phyloP scores from a whole-genome alignment of 352 stramenopile genomes.

The Pythium biforme region DNA sequence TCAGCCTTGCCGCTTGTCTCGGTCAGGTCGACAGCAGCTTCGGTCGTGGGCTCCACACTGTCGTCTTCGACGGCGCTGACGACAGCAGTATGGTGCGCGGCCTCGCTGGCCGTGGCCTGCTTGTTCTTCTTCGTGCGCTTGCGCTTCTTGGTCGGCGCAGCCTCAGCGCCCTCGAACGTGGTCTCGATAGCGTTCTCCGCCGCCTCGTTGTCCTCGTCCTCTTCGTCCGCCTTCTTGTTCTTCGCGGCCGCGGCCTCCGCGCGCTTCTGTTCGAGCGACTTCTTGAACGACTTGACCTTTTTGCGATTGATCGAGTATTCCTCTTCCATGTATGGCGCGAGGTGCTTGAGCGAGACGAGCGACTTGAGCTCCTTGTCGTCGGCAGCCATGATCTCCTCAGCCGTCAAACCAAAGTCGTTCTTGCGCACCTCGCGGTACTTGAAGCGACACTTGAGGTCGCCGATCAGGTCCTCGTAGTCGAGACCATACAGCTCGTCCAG shows the following conservation, averaged over 20 bases:
- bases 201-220: background rate
- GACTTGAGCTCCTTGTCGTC: conserved; percentile 96
- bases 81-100: conserved; percentile 1
- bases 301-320: conserved; percentile 70
- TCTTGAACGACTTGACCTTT: conserved; percentile 64
- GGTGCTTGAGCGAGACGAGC: conserved; percentile 96
- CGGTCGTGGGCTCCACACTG: conserved; percentile 5
- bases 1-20: conserved; percentile 11
- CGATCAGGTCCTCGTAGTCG: conserved; percentile 99
- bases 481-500: conserved; percentile 97
- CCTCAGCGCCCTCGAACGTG: conserved; percentile 15
- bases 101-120: conserved; percentile 13
- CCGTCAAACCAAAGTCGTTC: conserved; percentile 96
- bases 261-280: conserved; percentile 63
- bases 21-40: background rate
- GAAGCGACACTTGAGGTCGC: conserved; percentile 96
- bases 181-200: background rate
- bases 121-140: conserved; percentile 71
- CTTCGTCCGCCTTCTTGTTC: conserved; percentile 30
- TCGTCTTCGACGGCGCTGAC: conserved; percentile 21
- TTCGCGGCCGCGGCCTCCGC: conserved; percentile 47
- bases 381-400: conserved; percentile 97
- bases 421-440: conserved; percentile 95
- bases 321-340: conserved; percentile 93
- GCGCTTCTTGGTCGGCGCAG: conserved; percentile 57